These are phyloP conservation scores for Exophiala aquamarina DNA, from an alignment of 2,329 filamentous ascomycete genomes.

Conservation along the genomic window DNA sequence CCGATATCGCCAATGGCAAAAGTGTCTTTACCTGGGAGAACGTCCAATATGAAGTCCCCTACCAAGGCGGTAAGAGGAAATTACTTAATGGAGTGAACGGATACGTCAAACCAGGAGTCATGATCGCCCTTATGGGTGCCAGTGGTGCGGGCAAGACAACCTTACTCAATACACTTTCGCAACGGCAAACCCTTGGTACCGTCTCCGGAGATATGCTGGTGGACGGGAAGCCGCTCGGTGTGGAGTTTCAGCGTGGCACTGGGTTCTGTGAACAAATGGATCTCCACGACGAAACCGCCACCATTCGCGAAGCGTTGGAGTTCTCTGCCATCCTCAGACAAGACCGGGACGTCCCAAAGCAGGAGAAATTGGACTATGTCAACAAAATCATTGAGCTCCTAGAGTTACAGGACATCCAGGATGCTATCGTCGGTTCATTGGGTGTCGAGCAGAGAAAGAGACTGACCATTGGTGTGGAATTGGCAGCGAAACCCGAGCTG, in stretches of 20 bases:
- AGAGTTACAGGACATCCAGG: constrained; percentile 65
- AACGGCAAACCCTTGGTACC: constrained; percentile 67
- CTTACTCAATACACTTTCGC: constrained; percentile 72
- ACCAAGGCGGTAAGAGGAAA: constrained; percentile 60
- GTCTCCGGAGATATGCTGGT: constrained; percentile 71
- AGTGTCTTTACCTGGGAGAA: constrained; percentile 71
- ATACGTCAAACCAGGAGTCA: constrained; percentile 75
- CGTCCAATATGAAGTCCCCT: constrained; percentile 71
- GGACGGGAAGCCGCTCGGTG: constrained; percentile 61
- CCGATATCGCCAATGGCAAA: constrained; percentile 56
- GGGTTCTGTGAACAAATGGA: constrained; percentile 74
- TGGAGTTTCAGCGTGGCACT: constrained; percentile 67
- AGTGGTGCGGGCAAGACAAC: constrained; percentile 84
- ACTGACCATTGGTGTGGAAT: constrained; percentile 71
- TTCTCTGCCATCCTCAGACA: constrained; percentile 69
- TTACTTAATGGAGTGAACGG: constrained; percentile 70
- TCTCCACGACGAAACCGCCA: constrained; percentile 66
- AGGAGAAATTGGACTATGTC: constrained; percentile 67
- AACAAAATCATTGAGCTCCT: constrained; percentile 65
- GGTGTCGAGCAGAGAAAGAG: constrained; percentile 71
- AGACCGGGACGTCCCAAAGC: constrained; percentile 51
- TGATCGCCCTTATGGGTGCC: constrained; percentile 80
- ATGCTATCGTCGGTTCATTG: constrained; percentile 64
- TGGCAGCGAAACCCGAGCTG: constrained; percentile 67
- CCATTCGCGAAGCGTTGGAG: constrained; percentile 66